phyloP scores from a whole-genome alignment of 139 green algal genomes.

The Micractinium conductrix region DNA sequence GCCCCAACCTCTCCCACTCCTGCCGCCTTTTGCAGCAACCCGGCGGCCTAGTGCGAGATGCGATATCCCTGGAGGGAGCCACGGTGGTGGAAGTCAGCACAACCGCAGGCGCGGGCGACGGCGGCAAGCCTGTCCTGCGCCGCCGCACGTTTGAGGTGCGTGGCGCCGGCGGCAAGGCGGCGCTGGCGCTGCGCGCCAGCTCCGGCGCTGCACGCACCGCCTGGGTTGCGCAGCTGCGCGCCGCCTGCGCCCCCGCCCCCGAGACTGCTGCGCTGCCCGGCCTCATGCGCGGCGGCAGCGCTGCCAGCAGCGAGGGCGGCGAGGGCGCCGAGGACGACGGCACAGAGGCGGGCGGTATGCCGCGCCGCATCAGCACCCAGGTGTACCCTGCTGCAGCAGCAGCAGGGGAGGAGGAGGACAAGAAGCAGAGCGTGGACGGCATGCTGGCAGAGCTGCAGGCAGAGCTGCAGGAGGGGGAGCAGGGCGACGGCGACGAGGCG shows the following conservation, averaged over 20 bases:
- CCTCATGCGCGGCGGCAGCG: neutral
- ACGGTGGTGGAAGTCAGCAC: neutral
- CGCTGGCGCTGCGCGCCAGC: neutral
- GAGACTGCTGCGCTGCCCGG: neutral
- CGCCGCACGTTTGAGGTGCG: no score
- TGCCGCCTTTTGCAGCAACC: neutral
- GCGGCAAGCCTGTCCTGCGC: no score
- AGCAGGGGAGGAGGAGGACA: neutral
- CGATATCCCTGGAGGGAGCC: neutral
- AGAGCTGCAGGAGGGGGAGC: neutral
- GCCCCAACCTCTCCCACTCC: neutral
- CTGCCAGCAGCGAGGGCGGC: neutral
- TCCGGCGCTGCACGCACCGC: neutral
- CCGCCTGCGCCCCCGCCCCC: no score
- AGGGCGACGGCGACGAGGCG: neutral
- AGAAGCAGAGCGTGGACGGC: neutral
- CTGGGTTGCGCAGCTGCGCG: no score
- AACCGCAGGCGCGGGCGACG: no score
- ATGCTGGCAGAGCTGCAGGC: neutral
- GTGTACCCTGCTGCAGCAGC: neutral
- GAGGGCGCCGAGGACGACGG: neutral
- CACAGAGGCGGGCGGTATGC: neutral
- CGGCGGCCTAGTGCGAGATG: neutral
- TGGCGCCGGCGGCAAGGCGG: no score
- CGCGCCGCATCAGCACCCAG: conserved; percentile 21